Evolutionary conservation across 202 grass and related monocot genomes (phyloP), one percentile per base, ranked within the genome.

Genomic region (Setaria italica): DNA sequence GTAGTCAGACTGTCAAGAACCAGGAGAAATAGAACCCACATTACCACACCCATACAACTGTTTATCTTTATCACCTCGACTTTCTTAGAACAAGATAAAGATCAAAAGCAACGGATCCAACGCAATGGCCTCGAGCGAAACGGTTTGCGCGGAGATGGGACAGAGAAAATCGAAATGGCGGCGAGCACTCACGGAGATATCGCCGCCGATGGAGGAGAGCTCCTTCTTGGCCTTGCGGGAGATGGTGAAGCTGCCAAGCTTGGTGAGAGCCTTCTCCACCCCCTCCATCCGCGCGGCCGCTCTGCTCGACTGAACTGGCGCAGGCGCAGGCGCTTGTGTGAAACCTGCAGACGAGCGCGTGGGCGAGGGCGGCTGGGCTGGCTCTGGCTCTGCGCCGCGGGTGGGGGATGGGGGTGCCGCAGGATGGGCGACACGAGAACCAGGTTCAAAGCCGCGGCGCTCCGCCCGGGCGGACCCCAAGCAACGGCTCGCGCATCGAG

Each of bases 211-310:
- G 88, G 97, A 91, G 69, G 93, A 86, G 88, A 99, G 91, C 88
- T 99, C 96, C 85, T 95, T 82, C 88, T 99, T 99, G 82, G 96
- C 96, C 72, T 96, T 99, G 82, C 85, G 87, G 43, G 97, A 85
- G 72, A 99, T 94, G 77, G 87, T 90, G 88, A 99, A 99, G 92
- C 93, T 99, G 77, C 91, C 78, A 60, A 99, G 85, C 86, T 99
- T 99, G 78, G 86, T 96, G 82, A 99, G 90, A 12, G 97, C 93
- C 76, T 96, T 99, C 90, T 99, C 97, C 97, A 99, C 91, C 77
- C 86, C 14, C 55, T 46, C 21, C 70, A 17, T 34, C 32, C 29
- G 50, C 39, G 39, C 39, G 11, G 67, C 30, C 64, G 25, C 79
- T 8, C 19, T 2, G 62, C 37, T 67, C 13, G 0, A 6, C 86